These are phyloP conservation scores for Apiotrichum akiyoshidainum DNA, from an alignment of 1,284 basidiomycete species.

Conservation along the genomic window DNA sequence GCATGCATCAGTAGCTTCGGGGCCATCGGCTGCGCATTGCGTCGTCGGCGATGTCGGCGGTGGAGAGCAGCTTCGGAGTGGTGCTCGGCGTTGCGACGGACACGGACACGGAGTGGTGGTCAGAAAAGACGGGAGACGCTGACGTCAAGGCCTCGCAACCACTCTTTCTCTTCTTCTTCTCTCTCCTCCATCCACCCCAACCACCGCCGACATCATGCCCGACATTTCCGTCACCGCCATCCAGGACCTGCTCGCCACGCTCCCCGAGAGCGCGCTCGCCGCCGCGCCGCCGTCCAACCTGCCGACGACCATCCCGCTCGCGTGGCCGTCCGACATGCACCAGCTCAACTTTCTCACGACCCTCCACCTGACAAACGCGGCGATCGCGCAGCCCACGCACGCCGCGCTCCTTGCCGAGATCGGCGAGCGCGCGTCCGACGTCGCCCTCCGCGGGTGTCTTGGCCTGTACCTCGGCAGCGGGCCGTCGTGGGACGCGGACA, in stretches of 20 bases:
- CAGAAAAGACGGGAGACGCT: no score
- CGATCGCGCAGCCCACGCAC: slow-evolving; percentile 24
- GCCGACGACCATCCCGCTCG: slow-evolving; percentile 32
- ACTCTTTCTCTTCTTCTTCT: background rate
- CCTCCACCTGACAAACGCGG: slow-evolving; percentile 26
- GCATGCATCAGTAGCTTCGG: no score
- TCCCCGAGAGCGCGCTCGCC: slow-evolving; percentile 13
- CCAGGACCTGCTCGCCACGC: slow-evolving; percentile 9
- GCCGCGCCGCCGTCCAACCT: slow-evolving; percentile 27
- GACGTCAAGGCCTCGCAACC: no score
- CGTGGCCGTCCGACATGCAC: slow-evolving; percentile 35
- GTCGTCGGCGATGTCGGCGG: no score
- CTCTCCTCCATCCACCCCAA: background rate
- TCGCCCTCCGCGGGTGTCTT: slow-evolving; percentile 31
- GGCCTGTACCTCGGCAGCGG: slow-evolving; percentile 35
- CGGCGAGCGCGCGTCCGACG: slow-evolving; percentile 19
- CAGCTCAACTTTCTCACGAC: slow-evolving; percentile 32
- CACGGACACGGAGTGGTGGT: no score
- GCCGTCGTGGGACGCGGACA: slow-evolving; percentile 22
- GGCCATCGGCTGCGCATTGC: no score
- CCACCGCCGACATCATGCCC: background rate
- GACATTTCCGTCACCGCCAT: slow-evolving; percentile 18
- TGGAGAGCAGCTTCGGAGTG: no score
- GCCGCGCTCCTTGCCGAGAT: slow-evolving; percentile 24
- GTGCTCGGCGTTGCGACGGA: no score